phyloP scores from a whole-genome alignment of 2,329 filamentous ascomycete species.

The Trichoderma oligosporum region DNA sequence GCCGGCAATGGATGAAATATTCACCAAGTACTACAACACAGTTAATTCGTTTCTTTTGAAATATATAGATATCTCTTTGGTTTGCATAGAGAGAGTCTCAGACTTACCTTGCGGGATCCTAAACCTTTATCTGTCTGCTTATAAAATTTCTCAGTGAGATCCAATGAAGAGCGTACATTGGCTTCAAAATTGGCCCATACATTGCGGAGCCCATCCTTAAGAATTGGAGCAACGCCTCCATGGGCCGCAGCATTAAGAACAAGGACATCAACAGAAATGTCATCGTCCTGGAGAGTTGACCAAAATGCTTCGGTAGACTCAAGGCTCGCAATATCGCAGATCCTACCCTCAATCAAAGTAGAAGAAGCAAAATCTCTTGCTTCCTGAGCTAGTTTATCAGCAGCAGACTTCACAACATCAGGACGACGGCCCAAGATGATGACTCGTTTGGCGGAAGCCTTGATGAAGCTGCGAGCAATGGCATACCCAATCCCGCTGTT shows the following conservation, averaged over 20 bases:
- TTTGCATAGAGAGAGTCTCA: neutral
- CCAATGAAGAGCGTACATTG: conserved; percentile 21
- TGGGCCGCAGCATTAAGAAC: conserved; percentile 28
- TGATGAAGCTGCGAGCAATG: conserved; percentile 54
- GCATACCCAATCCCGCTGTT: conserved; percentile 61
- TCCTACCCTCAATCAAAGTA: conserved; percentile 22
- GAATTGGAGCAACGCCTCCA: conserved; percentile 15
- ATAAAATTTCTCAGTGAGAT: conserved; percentile 22
- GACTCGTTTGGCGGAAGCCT: conserved; percentile 37
- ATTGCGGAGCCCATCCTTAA: conserved; percentile 17
- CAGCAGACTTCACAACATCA: conserved; percentile 15
- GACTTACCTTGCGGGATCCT: conserved; percentile 13
- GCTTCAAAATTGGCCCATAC: conserved; percentile 21
- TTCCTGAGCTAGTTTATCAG: conserved; percentile 25
- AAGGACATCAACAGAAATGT: conserved; percentile 29
- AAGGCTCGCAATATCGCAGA: conserved; percentile 29
- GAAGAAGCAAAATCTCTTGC: conserved; percentile 15
- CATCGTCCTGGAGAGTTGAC: conserved; percentile 24
- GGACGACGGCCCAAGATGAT: conserved; percentile 39
- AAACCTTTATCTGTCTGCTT: conserved; percentile 19
- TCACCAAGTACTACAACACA: conserved; percentile 10
- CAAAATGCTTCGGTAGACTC: conserved; percentile 28
- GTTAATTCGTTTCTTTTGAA: neutral
- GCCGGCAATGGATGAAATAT: conserved; percentile 20
- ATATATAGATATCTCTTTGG: neutral